phyloP scores from a whole-genome alignment of 306 rosid species.

The Prunus campanulata region DNA sequence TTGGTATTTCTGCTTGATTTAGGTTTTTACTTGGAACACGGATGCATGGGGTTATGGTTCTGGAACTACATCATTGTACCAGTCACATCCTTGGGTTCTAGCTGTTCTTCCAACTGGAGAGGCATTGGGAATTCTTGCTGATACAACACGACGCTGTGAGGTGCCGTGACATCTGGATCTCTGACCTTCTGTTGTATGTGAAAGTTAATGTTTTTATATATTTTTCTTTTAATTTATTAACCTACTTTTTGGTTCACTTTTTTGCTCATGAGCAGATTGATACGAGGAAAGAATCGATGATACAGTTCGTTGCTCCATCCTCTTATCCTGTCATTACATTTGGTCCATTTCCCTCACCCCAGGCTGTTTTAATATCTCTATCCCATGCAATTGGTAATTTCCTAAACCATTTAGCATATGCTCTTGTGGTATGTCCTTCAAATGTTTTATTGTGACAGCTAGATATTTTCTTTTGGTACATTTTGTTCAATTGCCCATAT shows the following conservation, averaged over 20 bases:
- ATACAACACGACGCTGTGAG: conserved; percentile 90
- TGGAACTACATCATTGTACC: conserved; percentile 82
- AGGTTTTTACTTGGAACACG: conserved; percentile 85
- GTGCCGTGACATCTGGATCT: conserved; percentile 40
- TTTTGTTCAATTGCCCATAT: too few species aligned
- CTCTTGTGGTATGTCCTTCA: background rate
- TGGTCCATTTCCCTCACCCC: conserved; percentile 88
- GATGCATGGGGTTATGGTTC: conserved; percentile 87
- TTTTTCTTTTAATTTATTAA: conserved; percentile 8
- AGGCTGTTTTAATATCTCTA: conserved; percentile 61
- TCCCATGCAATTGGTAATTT: conserved; percentile 84
- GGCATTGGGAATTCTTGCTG: conserved; percentile 85
- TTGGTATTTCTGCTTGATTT: conserved; percentile 21
- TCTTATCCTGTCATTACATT: conserved; percentile 79
- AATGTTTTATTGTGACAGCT: background rate
- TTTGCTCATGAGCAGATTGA: conserved; percentile 66
- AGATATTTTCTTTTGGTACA: background rate
- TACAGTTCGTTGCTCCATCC: conserved; percentile 62
- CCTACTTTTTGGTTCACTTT: conserved; percentile 17
- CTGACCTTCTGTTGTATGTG: conserved; percentile 11
- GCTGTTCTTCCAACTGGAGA: conserved; percentile 90
- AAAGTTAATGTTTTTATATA: conserved; percentile 15
- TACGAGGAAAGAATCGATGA: conserved; percentile 66
- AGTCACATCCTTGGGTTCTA: conserved; percentile 97
- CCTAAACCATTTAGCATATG: background rate